Percentiles rank a stretch among this genome's conserved stretches.
Evolutionary conservation across 1,284 basidiomycete genomes (phyloP).

Genomic region (Austroboletus novae-zelandiae): DNA sequence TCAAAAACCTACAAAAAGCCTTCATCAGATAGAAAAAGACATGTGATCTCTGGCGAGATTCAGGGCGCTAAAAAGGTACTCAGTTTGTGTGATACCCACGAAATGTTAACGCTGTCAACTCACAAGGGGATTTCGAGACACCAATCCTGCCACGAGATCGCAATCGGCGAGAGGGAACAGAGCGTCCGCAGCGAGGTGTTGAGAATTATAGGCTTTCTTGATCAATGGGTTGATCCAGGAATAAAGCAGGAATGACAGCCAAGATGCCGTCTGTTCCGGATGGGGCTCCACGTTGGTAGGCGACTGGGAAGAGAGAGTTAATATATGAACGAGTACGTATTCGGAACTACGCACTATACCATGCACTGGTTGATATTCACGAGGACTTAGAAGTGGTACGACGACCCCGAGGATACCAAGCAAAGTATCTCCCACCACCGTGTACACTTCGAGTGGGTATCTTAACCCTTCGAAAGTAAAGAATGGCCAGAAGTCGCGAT

Average conservation of each 20-base stretch:
- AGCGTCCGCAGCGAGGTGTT: constrained; percentile 42
- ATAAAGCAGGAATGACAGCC: constrained; percentile 54
- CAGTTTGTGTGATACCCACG: not conserved
- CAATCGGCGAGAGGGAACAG: constrained; percentile 61
- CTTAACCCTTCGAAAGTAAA: constrained; percentile 4
- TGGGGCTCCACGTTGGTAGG: constrained; percentile 48
- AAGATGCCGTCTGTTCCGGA: constrained; percentile 66
- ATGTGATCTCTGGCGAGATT: not conserved
- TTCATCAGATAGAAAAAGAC: constrained; percentile 9
- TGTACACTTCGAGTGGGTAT: constrained; percentile 1
- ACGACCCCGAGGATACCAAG: constrained; percentile 8
- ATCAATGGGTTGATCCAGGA: constrained; percentile 58
- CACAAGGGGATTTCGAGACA: constrained; percentile 38
- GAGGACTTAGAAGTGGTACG: constrained; percentile 10
- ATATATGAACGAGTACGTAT: too few species aligned
- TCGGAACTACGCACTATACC: constrained; percentile 3
- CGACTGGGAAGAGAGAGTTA: not conserved
- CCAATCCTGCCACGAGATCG: constrained; percentile 43
- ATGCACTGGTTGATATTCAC: not conserved
- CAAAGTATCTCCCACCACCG: not conserved
- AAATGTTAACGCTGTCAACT: constrained; percentile 1
- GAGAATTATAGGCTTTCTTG: constrained; percentile 40
- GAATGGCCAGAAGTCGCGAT: constrained; percentile 14
- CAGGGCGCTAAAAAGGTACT: not conserved
- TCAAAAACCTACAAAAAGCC: constrained; percentile 10